Evolutionary conservation across 176 grass and related monocot species (phyloP), one percentile per base, ranked within the genome.

Genomic region (Oropetium thomaeum): DNA sequence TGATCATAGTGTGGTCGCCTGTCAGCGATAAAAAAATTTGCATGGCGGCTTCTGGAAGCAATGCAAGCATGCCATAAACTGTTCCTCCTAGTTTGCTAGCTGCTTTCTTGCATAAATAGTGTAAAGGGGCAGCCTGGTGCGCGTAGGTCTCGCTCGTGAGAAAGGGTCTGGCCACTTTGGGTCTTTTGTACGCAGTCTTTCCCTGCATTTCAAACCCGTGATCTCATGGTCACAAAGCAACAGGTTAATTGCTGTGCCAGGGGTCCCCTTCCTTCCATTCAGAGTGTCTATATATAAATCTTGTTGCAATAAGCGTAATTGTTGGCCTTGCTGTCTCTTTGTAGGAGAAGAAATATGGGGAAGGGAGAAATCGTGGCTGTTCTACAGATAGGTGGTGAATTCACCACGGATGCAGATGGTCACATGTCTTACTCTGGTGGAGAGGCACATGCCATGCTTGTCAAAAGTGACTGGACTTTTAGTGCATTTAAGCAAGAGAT

Each of bases 381-480:
- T 64, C 90, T 93, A 61, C 91, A 99, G 39, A 55, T 88, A 78
- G 96, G 92, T 49, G 96, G 96, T 12, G 91, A 99, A 49, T 99
- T 99, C 74, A 44, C 77, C 48, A 83, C 85, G 11, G 84, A 95
- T 47, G 86, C 22, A 74, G 92, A 95, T 77, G 96, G 91, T 19
- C 84, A 86, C 23, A 92, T 99, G 89, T 86, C 91, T 31, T 95
- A 99, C 74, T 89, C 84, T 81, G 91, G 91, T 43, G 96, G 96
- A 58, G 96, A 99, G 71, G 96, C 91, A 25, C 96, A 99, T 82
- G 96, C 96, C 34, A 87, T 99, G 66, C 82, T 88, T 77, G 71
- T 99, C 34, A 88, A 92, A 37, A 79, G 71, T 76, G 84, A 87
- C 49, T 90, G 92, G 96, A 66, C 79, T 39, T 85, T 99, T 30